Conservation (phyloP, 805 yeast species). For the Ogataea ganodermae region DNA sequence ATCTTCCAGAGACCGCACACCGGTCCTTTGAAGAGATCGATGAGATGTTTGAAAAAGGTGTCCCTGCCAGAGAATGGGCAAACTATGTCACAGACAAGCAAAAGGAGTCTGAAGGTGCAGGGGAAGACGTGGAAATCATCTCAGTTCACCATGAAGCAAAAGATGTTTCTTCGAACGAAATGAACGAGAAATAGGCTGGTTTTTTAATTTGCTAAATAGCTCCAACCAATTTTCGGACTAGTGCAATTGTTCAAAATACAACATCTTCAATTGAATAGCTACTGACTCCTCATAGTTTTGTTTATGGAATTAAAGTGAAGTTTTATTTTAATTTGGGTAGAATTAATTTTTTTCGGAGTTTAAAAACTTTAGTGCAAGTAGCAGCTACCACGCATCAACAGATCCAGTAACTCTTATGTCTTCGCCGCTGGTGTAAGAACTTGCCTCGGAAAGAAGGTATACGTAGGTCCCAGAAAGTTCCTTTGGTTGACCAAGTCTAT, state of each 20-base stretch:
- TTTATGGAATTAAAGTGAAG: too few species aligned
- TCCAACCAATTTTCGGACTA: too few species aligned
- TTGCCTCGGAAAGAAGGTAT: slow-evolving; percentile 52
- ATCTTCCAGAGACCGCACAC: slow-evolving; percentile 60
- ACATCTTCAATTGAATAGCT: too few species aligned
- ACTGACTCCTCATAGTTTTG: too few species aligned
- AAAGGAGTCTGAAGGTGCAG: neutral
- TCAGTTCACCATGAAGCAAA: neutral
- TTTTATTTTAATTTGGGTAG: too few species aligned
- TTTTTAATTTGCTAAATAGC: too few species aligned
- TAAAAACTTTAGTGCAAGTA: neutral
- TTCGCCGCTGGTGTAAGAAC: slow-evolving; percentile 49
- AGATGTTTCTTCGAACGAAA: neutral
- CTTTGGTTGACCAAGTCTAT: slow-evolving; percentile 47
- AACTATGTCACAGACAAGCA: slow-evolving; percentile 1
- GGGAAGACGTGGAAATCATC: neutral
- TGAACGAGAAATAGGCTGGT: too few species aligned
- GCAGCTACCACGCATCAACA: slow-evolving; percentile 13
- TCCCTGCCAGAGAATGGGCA: slow-evolving; percentile 33
- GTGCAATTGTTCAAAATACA: too few species aligned
- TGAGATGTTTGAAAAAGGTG: slow-evolving; percentile 44
- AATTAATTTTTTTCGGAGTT: neutral
- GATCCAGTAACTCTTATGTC: slow-evolving; percentile 48
- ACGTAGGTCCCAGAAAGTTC: slow-evolving; percentile 52
- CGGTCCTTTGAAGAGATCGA: slow-evolving; percentile 65